Base-by-base conservation (phyloP, 169 alveolate genomes). In the Cystoisospora suis region DNA sequence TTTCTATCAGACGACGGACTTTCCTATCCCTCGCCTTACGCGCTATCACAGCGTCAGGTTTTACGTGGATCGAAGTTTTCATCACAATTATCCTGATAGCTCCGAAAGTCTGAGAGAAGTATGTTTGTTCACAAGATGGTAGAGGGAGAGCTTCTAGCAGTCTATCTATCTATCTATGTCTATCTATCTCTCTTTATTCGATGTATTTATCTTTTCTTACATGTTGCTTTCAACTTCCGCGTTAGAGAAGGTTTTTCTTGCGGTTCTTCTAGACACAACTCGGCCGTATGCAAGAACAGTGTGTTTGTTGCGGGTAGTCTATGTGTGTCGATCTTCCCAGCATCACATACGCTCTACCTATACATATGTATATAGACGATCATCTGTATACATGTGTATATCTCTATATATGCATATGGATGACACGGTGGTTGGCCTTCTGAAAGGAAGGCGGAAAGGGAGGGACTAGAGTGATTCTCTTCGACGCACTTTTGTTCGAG, bases 81-180 rank as follows among this genome's bases (percentile, higher is more conserved):
- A 44, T 9, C 53, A 46, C 29, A 80, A 83, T 42, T 49, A 36
- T 29, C 80, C 70, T 0, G 79, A 61, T 6, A 58, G 59, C 29
- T 65, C 89, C 5, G 89, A 83, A 17, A 83, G 42, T 40, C 79
- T 83, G 44, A 56, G 89, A 58, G 89, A 83, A 42, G 89, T 83
- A 36, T n/a, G n/a, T n/a, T n/a, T n/a, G n/a, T n/a, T n/a, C n/a
- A n/a, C n/a, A n/a, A n/a, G n/a, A n/a, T n/a, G n/a, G n/a, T n/a
- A n/a, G n/a, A n/a, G n/a, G n/a, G n/a, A n/a, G n/a, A n/a, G n/a
- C n/a, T n/a, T n/a, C n/a, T n/a, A n/a, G n/a, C n/a, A n/a, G n/a
- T n/a, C n/a, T 59, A 20, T 59, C 20, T 59, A 59, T 59, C 20
- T 59, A 59, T 59, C 20, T 59, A 59, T 59, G 29, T 59, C 9